A percentile compares a stretch with the other conserved stretches of the same genome.
Evolutionary conservation across 306 rosid genomes (phyloP).

Genomic region (Prunus fruticosa): DNA sequence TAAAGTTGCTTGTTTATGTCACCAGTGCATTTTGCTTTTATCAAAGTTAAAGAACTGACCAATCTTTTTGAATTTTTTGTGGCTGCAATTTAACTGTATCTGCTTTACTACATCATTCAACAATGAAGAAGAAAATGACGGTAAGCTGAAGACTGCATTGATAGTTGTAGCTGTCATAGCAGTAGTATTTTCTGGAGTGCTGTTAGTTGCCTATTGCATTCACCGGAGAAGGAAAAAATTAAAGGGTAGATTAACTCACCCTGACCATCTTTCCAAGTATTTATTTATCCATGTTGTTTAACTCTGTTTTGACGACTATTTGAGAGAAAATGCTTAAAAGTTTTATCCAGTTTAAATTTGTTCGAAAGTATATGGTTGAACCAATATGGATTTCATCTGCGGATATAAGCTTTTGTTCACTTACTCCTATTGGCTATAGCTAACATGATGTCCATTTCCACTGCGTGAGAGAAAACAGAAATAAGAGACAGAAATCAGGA

Average conservation of each 20-base stretch:
- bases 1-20: background rate
- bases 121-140: background rate
- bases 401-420: background rate
- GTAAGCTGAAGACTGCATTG: background rate
- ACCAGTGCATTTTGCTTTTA: background rate
- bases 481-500: background rate
- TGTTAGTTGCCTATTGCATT: conserved; percentile 11
- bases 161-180: conserved; percentile 2
- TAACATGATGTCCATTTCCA: background rate
- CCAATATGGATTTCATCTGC: background rate
- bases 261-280: background rate
- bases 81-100: background rate
- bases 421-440: background rate
- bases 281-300: background rate
- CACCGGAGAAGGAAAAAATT: conserved; percentile 9
- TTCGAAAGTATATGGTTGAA: background rate
- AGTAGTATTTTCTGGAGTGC: conserved; percentile 13
- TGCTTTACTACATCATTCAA: background rate
- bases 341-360: background rate
- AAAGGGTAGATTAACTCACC: conserved; percentile 13
- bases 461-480: background rate
- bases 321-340: background rate
- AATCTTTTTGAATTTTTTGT: background rate
- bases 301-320: background rate
- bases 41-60: background rate